phyloP scores from a whole-genome alignment of 345 rosid genomes.

The Cardamine occulta region DNA sequence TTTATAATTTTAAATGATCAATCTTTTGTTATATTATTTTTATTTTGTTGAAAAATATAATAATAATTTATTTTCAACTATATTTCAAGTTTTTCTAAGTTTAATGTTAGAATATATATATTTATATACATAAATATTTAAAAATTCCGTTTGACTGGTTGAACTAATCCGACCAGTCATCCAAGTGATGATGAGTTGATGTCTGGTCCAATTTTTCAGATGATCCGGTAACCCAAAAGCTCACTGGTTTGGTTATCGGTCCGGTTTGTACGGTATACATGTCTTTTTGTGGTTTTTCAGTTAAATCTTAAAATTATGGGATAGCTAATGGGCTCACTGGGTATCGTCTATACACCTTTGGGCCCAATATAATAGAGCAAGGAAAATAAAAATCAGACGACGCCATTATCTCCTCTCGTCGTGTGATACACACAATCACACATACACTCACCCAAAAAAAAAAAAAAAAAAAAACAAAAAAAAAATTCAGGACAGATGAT shows the following conservation, averaged over 20 bases:
- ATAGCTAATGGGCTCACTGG: neutral
- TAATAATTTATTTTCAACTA: too few species aligned
- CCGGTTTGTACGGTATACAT: neutral
- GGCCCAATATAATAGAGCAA: neutral
- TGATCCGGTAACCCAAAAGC: neutral
- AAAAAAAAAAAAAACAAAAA: neutral
- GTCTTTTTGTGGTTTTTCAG: neutral
- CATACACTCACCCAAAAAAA: neutral
- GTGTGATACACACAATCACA: slow-evolving; percentile 22
- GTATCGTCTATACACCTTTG: neutral
- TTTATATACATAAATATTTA: too few species aligned
- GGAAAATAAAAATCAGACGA: neutral
- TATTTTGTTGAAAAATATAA: too few species aligned
- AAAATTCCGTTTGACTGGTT: too few species aligned
- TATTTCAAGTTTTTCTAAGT: too few species aligned
- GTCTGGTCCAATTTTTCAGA: too few species aligned
- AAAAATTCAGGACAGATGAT: neutral
- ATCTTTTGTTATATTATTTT: too few species aligned
- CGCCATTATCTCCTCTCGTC: slow-evolving; percentile 15
- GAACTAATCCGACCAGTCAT: too few species aligned
- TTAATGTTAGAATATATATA: too few species aligned
- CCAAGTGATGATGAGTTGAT: too few species aligned
- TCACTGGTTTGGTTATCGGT: neutral
- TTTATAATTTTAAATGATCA: too few species aligned
- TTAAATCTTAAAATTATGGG: neutral